Evolutionary conservation across 1,284 basidiomycete species (phyloP), one percentile per base, ranked within the genome.

Genomic region (Pisolithus thermaeus): DNA sequence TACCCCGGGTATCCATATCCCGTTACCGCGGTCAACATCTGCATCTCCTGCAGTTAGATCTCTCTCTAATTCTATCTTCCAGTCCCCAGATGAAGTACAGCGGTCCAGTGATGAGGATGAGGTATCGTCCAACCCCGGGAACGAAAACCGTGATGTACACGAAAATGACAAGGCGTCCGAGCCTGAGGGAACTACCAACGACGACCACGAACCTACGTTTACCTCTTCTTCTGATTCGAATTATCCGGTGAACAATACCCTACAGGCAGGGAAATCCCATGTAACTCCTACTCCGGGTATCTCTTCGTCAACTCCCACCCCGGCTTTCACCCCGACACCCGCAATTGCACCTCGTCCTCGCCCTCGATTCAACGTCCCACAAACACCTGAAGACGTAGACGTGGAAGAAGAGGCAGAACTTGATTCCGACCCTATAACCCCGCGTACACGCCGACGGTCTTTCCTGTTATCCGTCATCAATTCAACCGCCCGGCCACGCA

Each of bases 381-480:
- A 68, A 2, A 66, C 66, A 25, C 67, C 72, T 4, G 56, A 62
- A 23, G 70, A 77, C 30, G 56, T 69, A 35, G 59, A 67, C 16
- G 58, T 62, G 3, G 59, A 61, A 38, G 63, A 63, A 22, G 59
- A 59, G 6, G 46, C 55, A 8, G 64, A 61, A n/a, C 52, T 60
- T 30, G 60, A 66, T 16, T 61, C 67, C 18, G 66, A 73, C 39
- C 71, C 69, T 0, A 60, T 80, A 22, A 90, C 87, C 2, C 87
- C 87, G 1, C 73, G 80, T 53, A 78, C 81, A 11, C 80, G 84
- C 54, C 80, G 84, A 41, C 77, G 79, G 18, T 88, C 87, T 0
- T 90, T 90, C 70, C 75, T 90, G 5, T 74, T 90, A 35, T 82
- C 82, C 4, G 82, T 90, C 18, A 87, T 90, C 61, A 85, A 90